Evolutionary conservation across 768 basidiomycete genomes (phyloP).

Genomic region (Suillus decipiens): DNA sequence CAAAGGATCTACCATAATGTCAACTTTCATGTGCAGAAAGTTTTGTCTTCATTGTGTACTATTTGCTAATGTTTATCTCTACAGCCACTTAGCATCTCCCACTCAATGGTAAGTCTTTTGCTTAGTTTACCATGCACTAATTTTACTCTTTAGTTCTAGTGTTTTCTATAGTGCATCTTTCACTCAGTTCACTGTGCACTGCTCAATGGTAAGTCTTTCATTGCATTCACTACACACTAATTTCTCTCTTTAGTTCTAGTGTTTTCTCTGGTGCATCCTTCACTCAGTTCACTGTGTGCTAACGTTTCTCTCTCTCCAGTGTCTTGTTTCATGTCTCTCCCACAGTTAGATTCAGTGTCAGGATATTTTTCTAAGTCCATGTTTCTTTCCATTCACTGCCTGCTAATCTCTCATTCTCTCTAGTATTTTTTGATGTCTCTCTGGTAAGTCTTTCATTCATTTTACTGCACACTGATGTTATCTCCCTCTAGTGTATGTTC

Average conservation of each 20-base stretch:
- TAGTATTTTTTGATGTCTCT: neutral
- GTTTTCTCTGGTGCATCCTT: neutral
- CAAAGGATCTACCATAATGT: conserved; percentile 3
- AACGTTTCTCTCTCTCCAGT: neutral
- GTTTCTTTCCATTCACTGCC: neutral
- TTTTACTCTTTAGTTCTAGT: too few relatives aligned
- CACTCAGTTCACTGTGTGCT: neutral
- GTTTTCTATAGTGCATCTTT: too few relatives aligned
- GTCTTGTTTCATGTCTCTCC: neutral
- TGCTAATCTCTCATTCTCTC: neutral
- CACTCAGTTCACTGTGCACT: neutral
- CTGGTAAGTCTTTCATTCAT: neutral
- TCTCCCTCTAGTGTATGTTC: neutral
- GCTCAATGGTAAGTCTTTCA: neutral
- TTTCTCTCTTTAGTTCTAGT: neutral
- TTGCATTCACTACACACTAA: neutral
- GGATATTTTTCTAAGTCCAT: neutral
- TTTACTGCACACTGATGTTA: neutral
- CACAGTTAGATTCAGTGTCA: neutral
- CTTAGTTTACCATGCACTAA: too few relatives aligned
- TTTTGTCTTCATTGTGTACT: neutral
- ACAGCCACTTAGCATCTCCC: too few relatives aligned
- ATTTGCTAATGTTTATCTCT: conserved; percentile 2
- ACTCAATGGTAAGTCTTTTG: neutral
- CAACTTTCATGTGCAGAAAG: neutral